phyloP scores from a whole-genome alignment of 306 rosid genomes.

The Argentina anserina region DNA sequence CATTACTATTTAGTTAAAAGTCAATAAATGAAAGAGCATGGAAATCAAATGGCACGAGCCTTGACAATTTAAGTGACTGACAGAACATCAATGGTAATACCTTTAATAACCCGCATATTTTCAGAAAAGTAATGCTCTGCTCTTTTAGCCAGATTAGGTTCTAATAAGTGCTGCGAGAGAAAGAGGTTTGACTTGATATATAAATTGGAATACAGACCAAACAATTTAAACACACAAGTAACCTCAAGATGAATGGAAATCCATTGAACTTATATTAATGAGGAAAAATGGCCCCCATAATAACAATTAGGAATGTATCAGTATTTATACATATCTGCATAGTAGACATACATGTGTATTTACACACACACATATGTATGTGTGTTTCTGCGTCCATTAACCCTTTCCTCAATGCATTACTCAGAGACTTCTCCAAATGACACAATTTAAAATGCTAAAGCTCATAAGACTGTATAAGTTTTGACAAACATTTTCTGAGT shows the following conservation, averaged over 20 bases:
- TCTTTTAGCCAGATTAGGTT: conserved; percentile 58
- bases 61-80: conserved; percentile 4
- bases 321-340: too few species aligned
- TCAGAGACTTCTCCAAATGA: neutral
- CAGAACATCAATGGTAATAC: conserved; percentile 30
- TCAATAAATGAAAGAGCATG: conserved; percentile 4
- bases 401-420: neutral
- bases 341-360: too few species aligned
- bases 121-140: conserved; percentile 96
- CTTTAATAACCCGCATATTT: conserved; percentile 73
- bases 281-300: neutral
- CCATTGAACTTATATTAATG: neutral
- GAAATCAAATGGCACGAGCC: neutral
- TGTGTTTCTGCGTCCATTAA: too few species aligned
- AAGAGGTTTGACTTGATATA: neutral
- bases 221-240: neutral
- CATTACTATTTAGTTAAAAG: conserved; percentile 18
- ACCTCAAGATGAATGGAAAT: neutral
- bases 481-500: too few species aligned
- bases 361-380: too few species aligned
- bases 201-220: neutral
- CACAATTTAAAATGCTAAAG: neutral
- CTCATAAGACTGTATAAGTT: too few species aligned
- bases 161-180: conserved; percentile 54
- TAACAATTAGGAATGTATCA: neutral